Evolutionary conservation across 192 early-diverging fungal species (phyloP).

Genomic region (Ambispora gerdemannii): DNA sequence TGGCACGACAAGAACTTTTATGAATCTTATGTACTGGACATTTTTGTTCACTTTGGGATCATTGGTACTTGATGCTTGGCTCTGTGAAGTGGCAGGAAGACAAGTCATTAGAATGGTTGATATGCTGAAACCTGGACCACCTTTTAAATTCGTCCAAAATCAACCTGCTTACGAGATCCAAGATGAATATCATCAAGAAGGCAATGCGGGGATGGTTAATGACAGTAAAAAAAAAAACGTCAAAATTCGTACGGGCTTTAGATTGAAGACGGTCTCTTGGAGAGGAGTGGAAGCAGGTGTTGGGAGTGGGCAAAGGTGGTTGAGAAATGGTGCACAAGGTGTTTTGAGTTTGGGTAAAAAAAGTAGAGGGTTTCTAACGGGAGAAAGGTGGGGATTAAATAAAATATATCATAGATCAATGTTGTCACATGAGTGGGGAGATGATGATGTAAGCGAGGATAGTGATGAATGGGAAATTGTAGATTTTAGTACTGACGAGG

Average conservation of each 20-base stretch:
- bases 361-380: neutral
- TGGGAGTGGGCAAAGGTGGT: slow-evolving; percentile 1
- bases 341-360: neutral
- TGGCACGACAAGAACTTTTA: slow-evolving; percentile 31
- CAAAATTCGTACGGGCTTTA: slow-evolving; percentile 28
- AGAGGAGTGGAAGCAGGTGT: slow-evolving; percentile 6
- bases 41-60: slow-evolving; percentile 42
- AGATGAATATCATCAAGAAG: neutral
- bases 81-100: slow-evolving; percentile 42
- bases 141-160: slow-evolving; percentile 7
- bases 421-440: neutral
- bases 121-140: slow-evolving; percentile 24
- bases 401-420: slow-evolving; percentile 2
- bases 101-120: slow-evolving; percentile 44
- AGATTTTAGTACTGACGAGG: slow-evolving; percentile 17
- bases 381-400: slow-evolving; percentile 1
- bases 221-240: slow-evolving; percentile 34
- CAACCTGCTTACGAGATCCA: neutral
- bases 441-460: slow-evolving; percentile 24
- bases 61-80: slow-evolving; percentile 42
- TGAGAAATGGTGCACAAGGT: neutral
- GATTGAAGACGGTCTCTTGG: slow-evolving; percentile 25
- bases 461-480: slow-evolving; percentile 30
- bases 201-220: neutral
- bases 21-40: slow-evolving; percentile 47